A percentile compares a stretch with the other conserved stretches of the same genome.
Evolutionary conservation across 2,329 filamentous ascomycete species (phyloP).

Genomic region (Didymella segeticola): DNA sequence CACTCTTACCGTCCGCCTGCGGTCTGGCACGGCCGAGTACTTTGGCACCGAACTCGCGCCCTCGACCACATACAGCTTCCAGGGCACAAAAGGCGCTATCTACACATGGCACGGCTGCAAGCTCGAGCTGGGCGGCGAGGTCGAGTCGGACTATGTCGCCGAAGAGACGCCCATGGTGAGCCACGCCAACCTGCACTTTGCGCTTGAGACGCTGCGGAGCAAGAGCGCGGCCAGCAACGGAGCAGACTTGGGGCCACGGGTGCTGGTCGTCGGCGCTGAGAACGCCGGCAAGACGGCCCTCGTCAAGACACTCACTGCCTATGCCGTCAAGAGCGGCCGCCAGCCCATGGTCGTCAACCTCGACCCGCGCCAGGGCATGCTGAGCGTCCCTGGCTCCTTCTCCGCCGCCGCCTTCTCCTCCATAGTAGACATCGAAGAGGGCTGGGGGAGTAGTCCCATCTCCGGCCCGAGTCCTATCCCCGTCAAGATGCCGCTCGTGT

Average conservation of each 20-base stretch:
- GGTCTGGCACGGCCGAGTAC: constrained; percentile 85
- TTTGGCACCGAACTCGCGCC: constrained; percentile 93
- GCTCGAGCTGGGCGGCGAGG: constrained; percentile 77
- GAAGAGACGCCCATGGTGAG: constrained; percentile 83
- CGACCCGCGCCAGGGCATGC: constrained; percentile 73
- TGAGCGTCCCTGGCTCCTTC: constrained; percentile 72
- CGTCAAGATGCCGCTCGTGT: constrained; percentile 89
- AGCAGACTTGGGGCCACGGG: constrained; percentile 70
- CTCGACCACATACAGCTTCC: constrained; percentile 80
- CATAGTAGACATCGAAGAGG: constrained; percentile 85
- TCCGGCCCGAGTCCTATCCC: constrained; percentile 87
- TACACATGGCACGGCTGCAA: constrained; percentile 92
- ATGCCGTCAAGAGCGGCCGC: constrained; percentile 74
- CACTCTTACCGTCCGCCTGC: constrained; percentile 61
- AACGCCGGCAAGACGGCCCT: constrained; percentile 85
- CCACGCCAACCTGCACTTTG: constrained; percentile 86
- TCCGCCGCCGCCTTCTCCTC: constrained; percentile 87
- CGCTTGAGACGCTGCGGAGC: constrained; percentile 75
- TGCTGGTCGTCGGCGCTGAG: constrained; percentile 81
- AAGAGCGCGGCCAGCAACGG: constrained; percentile 56
- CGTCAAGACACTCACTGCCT: constrained; percentile 77
- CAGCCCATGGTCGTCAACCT: constrained; percentile 86
- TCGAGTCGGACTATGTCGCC: constrained; percentile 70
- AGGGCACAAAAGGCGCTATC: constrained; percentile 83
- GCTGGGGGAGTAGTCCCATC: constrained; percentile 89